Conservation (phyloP, 2,329 filamentous ascomycete species). For the Xenoacremonium recifei region DNA sequence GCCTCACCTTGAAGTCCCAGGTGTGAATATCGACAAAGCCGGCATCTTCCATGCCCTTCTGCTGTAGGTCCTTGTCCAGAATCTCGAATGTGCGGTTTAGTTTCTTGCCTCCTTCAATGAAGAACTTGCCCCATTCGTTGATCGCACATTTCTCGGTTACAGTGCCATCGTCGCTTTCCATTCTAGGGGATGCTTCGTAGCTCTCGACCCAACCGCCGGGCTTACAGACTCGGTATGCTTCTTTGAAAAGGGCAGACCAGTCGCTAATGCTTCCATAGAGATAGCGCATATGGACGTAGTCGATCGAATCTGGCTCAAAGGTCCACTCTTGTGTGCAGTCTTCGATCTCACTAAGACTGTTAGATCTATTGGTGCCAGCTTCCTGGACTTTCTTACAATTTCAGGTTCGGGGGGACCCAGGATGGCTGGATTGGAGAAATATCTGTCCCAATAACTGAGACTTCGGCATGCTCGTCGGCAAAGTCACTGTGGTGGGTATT, state of each 20-base stretch:
- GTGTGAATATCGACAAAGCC: constrained; percentile 18
- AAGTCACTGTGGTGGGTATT: constrained; percentile 41
- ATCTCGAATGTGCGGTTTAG: constrained; percentile 29
- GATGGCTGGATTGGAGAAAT: constrained; percentile 56
- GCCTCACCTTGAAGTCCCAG: constrained; percentile 18
- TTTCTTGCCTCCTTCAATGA: constrained; percentile 28
- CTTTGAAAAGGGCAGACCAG: constrained; percentile 52
- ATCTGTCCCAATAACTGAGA: constrained; percentile 49
- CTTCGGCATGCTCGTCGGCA: constrained; percentile 42
- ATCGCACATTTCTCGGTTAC: constrained; percentile 26
- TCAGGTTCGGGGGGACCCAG: constrained; percentile 47
- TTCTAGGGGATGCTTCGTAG: constrained; percentile 26
- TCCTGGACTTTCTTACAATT: constrained; percentile 21
- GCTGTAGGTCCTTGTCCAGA: constrained; percentile 17
- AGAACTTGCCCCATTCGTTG: constrained; percentile 27
- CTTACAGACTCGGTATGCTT: constrained; percentile 50
- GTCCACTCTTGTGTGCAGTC: constrained; percentile 31
- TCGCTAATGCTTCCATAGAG: constrained; percentile 56
- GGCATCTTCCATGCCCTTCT: constrained; percentile 19
- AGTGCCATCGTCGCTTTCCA: constrained; percentile 31
- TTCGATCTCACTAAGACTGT: constrained; percentile 19
- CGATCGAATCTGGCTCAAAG: constrained; percentile 39
- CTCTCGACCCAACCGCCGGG: constrained; percentile 50
- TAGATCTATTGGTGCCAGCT: rapidly evolving
- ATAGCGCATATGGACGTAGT: constrained; percentile 60